Conservation (phyloP, 305 asterid species). For the Ilex paraguariensis region DNA sequence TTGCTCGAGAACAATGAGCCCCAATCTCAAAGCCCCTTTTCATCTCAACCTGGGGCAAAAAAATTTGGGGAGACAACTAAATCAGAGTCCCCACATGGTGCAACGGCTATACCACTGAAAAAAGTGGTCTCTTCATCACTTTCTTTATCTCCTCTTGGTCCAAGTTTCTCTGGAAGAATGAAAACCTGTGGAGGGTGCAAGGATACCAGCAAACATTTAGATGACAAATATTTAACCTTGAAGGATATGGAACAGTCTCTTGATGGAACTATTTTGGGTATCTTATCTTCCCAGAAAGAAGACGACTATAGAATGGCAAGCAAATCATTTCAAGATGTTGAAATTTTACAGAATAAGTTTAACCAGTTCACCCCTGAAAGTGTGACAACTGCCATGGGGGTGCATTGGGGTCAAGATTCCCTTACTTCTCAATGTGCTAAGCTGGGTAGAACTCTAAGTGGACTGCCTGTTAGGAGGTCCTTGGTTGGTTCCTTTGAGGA, state of each 20-base stretch:
- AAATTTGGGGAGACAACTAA: conserved; percentile 21
- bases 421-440: conserved; percentile 39
- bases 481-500: conserved; percentile 95
- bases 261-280: conserved; percentile 46
- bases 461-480: conserved; percentile 71
- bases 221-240: conserved; percentile 45
- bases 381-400: conserved; percentile 25
- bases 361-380: conserved; percentile 54
- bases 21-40: conserved; percentile 14
- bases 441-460: conserved; percentile 54
- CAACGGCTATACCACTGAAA: conserved; percentile 26
- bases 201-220: conserved; percentile 33
- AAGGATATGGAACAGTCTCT: conserved; percentile 71
- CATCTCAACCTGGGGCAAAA: conserved; percentile 31
- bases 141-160: conserved; percentile 83
- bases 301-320: conserved; percentile 19
- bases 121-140: conserved; percentile 39
- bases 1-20: conserved; percentile 28
- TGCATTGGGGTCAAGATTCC: conserved; percentile 23
- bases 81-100: conserved; percentile 23
- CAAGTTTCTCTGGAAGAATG: conserved; percentile 46
- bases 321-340: conserved; percentile 40
- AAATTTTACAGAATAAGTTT: conserved; percentile 34
- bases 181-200: conserved; percentile 24
- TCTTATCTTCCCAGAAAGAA: conserved; percentile 31